Evolutionary conservation across 2,329 filamentous ascomycete genomes (phyloP).

Genomic region (Seiridium unicorne): DNA sequence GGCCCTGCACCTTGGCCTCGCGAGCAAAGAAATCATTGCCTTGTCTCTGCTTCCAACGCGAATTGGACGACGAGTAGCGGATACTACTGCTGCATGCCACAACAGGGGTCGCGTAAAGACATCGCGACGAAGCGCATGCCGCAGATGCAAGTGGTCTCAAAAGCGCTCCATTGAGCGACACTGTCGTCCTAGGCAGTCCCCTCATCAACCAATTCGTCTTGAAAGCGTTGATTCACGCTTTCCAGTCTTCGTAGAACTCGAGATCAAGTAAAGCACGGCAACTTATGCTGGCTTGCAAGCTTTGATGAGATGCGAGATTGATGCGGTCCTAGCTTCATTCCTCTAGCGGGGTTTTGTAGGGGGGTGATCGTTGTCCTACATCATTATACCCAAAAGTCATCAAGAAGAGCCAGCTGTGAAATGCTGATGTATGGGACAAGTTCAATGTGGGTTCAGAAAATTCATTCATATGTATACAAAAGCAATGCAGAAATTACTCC

Average conservation of each 20-base stretch:
- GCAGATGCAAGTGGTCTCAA: background rate
- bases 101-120: background rate
- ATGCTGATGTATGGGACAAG: no score
- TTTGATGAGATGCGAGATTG: constrained; percentile 2
- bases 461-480: constrained; percentile 3
- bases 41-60: constrained; percentile 80
- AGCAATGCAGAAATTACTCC: background rate
- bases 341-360: background rate
- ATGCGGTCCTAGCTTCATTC: constrained; percentile 1
- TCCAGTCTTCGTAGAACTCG: constrained; percentile 14
- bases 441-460: background rate
- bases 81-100: background rate
- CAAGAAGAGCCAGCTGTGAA: background rate
- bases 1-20: constrained; percentile 72
- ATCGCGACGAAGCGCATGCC: background rate
- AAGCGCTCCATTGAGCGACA: constrained; percentile 24
- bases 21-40: constrained; percentile 68
- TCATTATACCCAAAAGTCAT: background rate
- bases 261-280: background rate
- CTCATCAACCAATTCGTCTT: constrained; percentile 17
- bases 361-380: no score
- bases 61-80: constrained; percentile 58
- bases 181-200: constrained; percentile 18
- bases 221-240: constrained; percentile 14
- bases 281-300: background rate